Evolutionary conservation across 2,329 filamentous ascomycete genomes (phyloP).

Genomic region (Phaeomoniella chlamydospora): DNA sequence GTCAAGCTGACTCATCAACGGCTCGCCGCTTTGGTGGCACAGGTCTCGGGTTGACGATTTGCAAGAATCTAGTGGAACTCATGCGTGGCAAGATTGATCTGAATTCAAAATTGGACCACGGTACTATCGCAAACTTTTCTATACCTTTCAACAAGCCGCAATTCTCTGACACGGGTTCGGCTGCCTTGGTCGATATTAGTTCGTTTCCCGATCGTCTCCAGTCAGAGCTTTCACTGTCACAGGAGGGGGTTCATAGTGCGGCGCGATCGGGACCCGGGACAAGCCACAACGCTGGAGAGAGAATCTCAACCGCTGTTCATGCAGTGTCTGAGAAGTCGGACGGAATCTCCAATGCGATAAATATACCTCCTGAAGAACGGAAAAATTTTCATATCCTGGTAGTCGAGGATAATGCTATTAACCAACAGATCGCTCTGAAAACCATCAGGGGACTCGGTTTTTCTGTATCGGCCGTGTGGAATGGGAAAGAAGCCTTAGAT

Average conservation of each 20-base stretch:
- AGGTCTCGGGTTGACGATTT: conserved; percentile 64
- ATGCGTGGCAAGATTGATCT: conserved; percentile 66
- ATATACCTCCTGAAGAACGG: conserved; percentile 42
- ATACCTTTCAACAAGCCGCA: conserved; percentile 63
- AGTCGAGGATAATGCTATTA: conserved; percentile 66
- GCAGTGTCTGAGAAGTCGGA: conserved; percentile 1
- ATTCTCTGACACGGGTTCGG: conserved; percentile 25
- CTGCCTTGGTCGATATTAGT: conserved; percentile 45
- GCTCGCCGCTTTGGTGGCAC: conserved; percentile 67
- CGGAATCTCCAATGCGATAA: conserved; percentile 14
- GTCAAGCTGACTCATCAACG: conserved; percentile 67
- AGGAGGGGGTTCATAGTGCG: conserved; percentile 12
- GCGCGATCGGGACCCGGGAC: background rate
- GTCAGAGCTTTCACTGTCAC: conserved; percentile 28
- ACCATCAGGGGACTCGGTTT: conserved; percentile 63
- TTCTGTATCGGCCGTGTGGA: conserved; percentile 56
- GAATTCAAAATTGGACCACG: conserved; percentile 50
- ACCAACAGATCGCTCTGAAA: conserved; percentile 62
- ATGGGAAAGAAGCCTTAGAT: conserved; percentile 64
- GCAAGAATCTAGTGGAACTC: conserved; percentile 63
- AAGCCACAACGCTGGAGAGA: conserved; percentile 1
- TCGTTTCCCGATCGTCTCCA: conserved; percentile 22
- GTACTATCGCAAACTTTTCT: conserved; percentile 62
- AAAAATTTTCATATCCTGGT: conserved; percentile 55
- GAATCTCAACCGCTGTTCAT: background rate